These are phyloP conservation scores for Dactylella cylindrospora DNA, from an alignment of 2,329 filamentous ascomycete species.

Conservation along the genomic window DNA sequence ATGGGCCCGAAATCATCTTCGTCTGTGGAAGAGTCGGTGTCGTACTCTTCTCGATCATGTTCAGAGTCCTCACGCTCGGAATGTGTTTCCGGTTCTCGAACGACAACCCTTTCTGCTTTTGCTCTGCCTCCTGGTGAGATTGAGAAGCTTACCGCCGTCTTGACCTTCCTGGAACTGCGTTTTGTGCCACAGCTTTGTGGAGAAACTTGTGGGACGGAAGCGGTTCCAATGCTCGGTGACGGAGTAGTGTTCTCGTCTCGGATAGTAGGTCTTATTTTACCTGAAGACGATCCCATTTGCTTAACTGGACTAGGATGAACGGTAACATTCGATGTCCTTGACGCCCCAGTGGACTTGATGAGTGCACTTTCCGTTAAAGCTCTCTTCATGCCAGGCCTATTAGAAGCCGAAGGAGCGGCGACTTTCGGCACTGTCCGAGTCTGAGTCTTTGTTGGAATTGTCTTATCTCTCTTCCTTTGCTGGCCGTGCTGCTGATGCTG, in stretches of 20 bases:
- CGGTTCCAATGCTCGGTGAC: slow-evolving; percentile 21
- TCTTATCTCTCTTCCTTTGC: slow-evolving; percentile 30
- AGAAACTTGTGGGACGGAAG: slow-evolving; percentile 20
- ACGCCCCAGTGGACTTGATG: slow-evolving; percentile 14
- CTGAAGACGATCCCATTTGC: slow-evolving; percentile 17
- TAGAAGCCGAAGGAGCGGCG: not conserved
- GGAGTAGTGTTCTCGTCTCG: slow-evolving; percentile 40
- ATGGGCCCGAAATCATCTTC: slow-evolving; percentile 36
- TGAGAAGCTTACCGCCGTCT: slow-evolving; percentile 35
- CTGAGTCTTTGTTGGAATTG: slow-evolving; percentile 2
- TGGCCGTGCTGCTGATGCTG: slow-evolving; percentile 20
- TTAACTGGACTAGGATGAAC: slow-evolving; percentile 28
- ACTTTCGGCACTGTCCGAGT: slow-evolving; percentile 5
- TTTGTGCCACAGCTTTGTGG: slow-evolving; percentile 20
- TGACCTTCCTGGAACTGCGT: slow-evolving; percentile 4
- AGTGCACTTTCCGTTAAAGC: slow-evolving; percentile 35
- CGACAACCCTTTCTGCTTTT: slow-evolving; percentile 29
- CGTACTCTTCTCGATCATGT: slow-evolving; percentile 30
- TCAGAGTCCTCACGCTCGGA: slow-evolving; percentile 28
- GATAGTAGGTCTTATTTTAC: slow-evolving; percentile 10
- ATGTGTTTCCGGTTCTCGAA: slow-evolving; percentile 7
- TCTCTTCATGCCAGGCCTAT: slow-evolving; percentile 25
- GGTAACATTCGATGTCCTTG: slow-evolving; percentile 3
- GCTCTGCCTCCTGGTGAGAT: slow-evolving; percentile 40
- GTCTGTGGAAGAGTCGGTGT: slow-evolving; percentile 42